phyloP scores from a whole-genome alignment of 148 eudicot genomes.

The Silene conica region DNA sequence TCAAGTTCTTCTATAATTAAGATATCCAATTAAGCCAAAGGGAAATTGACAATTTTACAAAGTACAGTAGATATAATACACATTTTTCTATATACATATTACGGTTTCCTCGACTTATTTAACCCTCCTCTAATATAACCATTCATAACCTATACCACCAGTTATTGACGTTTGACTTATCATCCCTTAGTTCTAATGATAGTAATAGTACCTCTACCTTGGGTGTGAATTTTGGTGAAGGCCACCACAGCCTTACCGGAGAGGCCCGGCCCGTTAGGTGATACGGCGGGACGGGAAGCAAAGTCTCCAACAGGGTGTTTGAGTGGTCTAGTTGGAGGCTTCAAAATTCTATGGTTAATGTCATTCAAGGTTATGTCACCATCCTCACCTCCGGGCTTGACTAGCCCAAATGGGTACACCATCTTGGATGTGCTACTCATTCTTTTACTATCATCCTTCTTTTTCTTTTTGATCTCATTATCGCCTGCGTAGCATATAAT shows the following conservation, averaged over 20 bases:
- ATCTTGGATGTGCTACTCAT: constrained; percentile 24
- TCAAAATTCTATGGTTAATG: constrained; percentile 57
- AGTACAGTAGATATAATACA: not conserved
- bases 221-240: constrained; percentile 67
- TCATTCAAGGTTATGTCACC: constrained; percentile 73
- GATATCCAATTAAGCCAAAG: not conserved
- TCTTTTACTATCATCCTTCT: constrained; percentile 8
- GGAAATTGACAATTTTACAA: not conserved
- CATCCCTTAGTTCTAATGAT: constrained; percentile 65
- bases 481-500: constrained; percentile 7
- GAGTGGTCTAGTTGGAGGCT: constrained; percentile 75
- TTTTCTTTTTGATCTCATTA: constrained; percentile 23
- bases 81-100: not conserved
- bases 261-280: constrained; percentile 58
- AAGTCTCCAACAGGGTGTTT: constrained; percentile 84
- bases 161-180: not conserved
- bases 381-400: constrained; percentile 75
- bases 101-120: not conserved
- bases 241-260: constrained; percentile 83
- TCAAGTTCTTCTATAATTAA: too few relatives aligned
- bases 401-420: constrained; percentile 70
- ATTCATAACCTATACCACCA: too few relatives aligned
- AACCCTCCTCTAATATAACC: too few relatives aligned
- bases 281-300: constrained; percentile 57
- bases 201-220: constrained; percentile 74